A percentile compares a stretch with the other conserved stretches of the same genome.
phyloP scores from a whole-genome alignment of 257 asterid species.

The Haberlea rhodopensis region DNA sequence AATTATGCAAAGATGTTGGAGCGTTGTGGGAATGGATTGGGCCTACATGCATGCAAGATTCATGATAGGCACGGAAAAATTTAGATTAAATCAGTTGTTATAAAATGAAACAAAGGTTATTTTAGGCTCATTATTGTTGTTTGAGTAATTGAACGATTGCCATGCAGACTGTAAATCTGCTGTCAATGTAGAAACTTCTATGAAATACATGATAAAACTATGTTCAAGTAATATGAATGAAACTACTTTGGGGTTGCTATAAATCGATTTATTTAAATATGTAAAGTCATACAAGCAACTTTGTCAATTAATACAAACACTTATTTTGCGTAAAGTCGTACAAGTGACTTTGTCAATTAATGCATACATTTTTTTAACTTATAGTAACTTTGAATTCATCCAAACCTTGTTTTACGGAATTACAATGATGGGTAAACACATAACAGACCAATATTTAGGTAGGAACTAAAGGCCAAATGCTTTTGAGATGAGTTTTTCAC shows the following conservation, averaged over 20 bases:
- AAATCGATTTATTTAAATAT: too few species aligned
- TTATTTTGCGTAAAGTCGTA: background rate
- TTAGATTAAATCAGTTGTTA: background rate
- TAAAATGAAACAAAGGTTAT: too few species aligned
- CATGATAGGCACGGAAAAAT: background rate
- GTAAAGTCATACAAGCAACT: background rate
- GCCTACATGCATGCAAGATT: background rate
- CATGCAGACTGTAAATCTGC: background rate
- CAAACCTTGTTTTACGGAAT: background rate
- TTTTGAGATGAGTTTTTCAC: background rate
- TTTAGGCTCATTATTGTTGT: background rate
- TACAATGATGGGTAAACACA: background rate
- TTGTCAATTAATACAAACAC: background rate
- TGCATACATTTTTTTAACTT: too few species aligned
- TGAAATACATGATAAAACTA: background rate
- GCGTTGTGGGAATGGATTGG: background rate
- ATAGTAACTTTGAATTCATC: background rate
- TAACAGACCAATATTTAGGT: background rate
- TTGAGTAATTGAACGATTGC: background rate
- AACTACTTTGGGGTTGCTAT: background rate
- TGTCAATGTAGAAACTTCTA: background rate
- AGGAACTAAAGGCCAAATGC: background rate
- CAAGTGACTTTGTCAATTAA: background rate
- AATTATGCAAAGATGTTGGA: slow-evolving; percentile 7
- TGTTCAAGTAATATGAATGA: background rate